A percentile compares a stretch with the other conserved stretches of the same genome.
These are phyloP conservation scores for Fraxinus xanthoxyloides DNA, from an alignment of 305 asterid genomes.

Conservation along the genomic window DNA sequence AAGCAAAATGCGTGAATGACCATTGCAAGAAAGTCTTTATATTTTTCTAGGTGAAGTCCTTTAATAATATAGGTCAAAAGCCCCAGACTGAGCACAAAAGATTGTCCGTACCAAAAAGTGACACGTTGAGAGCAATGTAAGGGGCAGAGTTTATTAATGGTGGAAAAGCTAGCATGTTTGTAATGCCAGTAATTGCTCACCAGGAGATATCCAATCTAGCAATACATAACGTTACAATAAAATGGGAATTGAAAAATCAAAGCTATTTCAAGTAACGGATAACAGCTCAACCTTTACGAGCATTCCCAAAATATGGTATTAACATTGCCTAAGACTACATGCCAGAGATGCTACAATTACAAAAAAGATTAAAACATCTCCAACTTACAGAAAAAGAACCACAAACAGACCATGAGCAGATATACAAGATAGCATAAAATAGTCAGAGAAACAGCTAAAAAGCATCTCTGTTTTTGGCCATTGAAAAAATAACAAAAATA, in stretches of 20 bases:
- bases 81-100: background rate
- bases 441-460: background rate
- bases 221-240: background rate
- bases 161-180: background rate
- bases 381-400: background rate
- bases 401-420: background rate
- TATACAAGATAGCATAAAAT: background rate
- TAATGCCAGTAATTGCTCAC: background rate
- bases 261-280: background rate
- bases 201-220: background rate
- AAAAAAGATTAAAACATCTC: background rate
- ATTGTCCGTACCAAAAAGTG: background rate
- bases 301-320: background rate
- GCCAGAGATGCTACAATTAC: background rate
- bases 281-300: background rate
- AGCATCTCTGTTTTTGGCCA: background rate
- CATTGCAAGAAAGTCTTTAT: background rate
- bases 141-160: background rate
- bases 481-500: background rate
- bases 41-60: background rate
- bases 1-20: background rate
- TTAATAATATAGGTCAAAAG: background rate
- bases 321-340: background rate
- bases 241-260: background rate
- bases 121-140: background rate